A percentile compares a stretch with the other conserved stretches of the same genome.
phyloP scores from a whole-genome alignment of 2,329 filamentous ascomycete genomes.

The Cercospora sp. region DNA sequence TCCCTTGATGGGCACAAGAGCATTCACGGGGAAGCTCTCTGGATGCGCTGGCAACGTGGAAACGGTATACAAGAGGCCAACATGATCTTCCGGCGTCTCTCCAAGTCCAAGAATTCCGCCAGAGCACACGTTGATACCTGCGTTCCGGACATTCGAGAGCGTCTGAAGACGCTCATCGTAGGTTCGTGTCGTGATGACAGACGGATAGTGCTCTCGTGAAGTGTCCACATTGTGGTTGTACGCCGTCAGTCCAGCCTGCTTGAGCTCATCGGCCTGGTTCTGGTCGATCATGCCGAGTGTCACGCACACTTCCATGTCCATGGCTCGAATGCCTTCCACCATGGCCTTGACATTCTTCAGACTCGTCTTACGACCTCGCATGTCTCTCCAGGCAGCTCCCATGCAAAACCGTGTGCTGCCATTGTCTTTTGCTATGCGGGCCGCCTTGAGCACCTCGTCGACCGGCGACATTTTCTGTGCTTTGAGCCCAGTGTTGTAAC shows the following conservation, averaged over 20 bases:
- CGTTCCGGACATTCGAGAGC: constrained; percentile 75
- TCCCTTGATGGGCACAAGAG: constrained; percentile 85
- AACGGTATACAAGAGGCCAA: constrained; percentile 81
- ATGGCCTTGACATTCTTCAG: constrained; percentile 83
- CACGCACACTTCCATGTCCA: constrained; percentile 92
- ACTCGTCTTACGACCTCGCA: constrained; percentile 83
- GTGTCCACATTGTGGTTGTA: constrained; percentile 97
- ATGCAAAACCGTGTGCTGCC: constrained; percentile 92
- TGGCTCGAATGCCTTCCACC: constrained; percentile 73
- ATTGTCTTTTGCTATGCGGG: constrained; percentile 74
- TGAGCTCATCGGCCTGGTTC: constrained; percentile 74
- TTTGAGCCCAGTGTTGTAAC: constrained; percentile 74
- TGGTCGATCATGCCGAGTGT: constrained; percentile 88
- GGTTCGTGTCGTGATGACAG: constrained; percentile 77
- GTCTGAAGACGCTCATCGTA: constrained; percentile 87
- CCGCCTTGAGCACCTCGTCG: constrained; percentile 76
- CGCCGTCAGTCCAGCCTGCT: constrained; percentile 79
- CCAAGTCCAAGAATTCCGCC: constrained; percentile 85
- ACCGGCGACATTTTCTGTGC: constrained; percentile 78
- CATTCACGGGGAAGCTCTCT: constrained; percentile 89
- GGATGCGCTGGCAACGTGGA: constrained; percentile 78
- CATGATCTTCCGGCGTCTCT: constrained; percentile 73
- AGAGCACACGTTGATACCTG: constrained; percentile 86
- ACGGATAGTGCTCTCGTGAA: constrained; percentile 83
- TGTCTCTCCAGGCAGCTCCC: constrained; percentile 91